Percentiles rank a stretch among this genome's conserved stretches.
These are phyloP conservation scores for Anthracocystis walkeri DNA, from an alignment of 1,284 basidiomycete genomes.

Conservation along the genomic window DNA sequence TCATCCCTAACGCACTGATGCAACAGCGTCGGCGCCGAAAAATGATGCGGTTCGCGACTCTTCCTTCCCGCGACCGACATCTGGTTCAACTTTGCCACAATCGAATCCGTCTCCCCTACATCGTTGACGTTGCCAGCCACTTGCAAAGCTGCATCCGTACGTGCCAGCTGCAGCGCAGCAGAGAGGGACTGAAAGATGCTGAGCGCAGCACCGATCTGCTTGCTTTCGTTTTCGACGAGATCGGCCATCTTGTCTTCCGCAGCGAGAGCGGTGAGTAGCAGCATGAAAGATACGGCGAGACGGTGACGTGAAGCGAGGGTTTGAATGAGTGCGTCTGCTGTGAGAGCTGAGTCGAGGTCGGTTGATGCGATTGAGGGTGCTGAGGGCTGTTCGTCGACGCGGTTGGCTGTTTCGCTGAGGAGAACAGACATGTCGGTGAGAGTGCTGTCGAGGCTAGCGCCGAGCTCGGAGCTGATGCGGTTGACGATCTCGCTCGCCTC, in stretches of 20 bases:
- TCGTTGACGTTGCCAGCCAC: slow-evolving; percentile 17
- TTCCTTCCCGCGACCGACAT: slow-evolving; percentile 50
- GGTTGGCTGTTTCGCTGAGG: slow-evolving; percentile 38
- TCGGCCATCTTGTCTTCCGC: slow-evolving; percentile 46
- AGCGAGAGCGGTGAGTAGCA: slow-evolving; percentile 37
- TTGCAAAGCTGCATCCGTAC: slow-evolving; percentile 34
- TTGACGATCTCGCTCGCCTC: slow-evolving; percentile 26
- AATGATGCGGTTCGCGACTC: slow-evolving; percentile 48
- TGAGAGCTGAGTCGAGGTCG: slow-evolving; percentile 40
- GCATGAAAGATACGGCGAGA: slow-evolving; percentile 35
- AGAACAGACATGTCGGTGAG: slow-evolving; percentile 35
- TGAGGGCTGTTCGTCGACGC: slow-evolving; percentile 3
- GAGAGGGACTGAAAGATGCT: slow-evolving; percentile 40
- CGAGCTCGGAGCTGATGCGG: slow-evolving; percentile 34
- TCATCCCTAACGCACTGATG: slow-evolving; percentile 45
- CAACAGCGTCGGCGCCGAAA: slow-evolving; percentile 40
- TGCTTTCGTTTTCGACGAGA: slow-evolving; percentile 40
- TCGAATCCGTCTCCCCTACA: slow-evolving; percentile 34
- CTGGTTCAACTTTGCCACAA: slow-evolving; percentile 47
- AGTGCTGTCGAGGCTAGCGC: slow-evolving; percentile 45
- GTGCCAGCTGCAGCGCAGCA: slow-evolving; percentile 33
- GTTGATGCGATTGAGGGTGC: slow-evolving; percentile 25
- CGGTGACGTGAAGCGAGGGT: slow-evolving; percentile 40
- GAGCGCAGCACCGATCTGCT: slow-evolving; percentile 41
- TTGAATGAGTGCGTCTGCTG: slow-evolving; percentile 43